Evolutionary conservation across 768 basidiomycete genomes (phyloP).

Genomic region (Rubroboletus satanas): DNA sequence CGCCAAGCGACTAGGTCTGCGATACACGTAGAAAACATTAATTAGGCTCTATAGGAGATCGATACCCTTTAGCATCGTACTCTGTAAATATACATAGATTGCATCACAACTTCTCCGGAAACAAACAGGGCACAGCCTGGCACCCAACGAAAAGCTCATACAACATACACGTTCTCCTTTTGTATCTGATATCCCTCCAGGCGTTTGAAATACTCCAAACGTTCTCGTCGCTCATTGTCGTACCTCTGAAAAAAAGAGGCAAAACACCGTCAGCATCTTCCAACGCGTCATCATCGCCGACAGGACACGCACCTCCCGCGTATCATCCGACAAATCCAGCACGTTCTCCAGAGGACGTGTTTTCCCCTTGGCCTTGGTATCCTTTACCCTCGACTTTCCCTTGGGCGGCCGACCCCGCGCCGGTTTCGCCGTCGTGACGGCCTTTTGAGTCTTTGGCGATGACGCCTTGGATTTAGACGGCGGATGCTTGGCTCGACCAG

Average conservation of each 20-base stretch:
- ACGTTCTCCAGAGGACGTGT: constrained; percentile 20
- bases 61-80: neutral
- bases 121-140: neutral
- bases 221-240: constrained; percentile 45
- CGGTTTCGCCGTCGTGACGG: constrained; percentile 1
- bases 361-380: constrained; percentile 28
- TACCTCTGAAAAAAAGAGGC: constrained; percentile 29
- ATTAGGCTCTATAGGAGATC: neutral
- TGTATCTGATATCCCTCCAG: constrained; percentile 50
- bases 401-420: constrained; percentile 23
- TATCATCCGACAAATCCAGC: constrained; percentile 30
- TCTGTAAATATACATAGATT: constrained; percentile 13
- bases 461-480: constrained; percentile 9
- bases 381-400: constrained; percentile 11
- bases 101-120: neutral
- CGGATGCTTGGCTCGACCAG: constrained; percentile 10
- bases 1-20: too few relatives aligned
- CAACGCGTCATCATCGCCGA: neutral
- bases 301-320: constrained; percentile 25
- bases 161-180: constrained; percentile 56
- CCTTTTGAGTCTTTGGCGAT: constrained; percentile 7
- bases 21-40: too few relatives aligned
- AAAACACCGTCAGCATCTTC: neutral
- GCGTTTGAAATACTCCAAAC: constrained; percentile 51
- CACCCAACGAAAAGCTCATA: constrained; percentile 34